phyloP scores from a whole-genome alignment of 1,139 yeast species.

The Suhomyces taliae region DNA sequence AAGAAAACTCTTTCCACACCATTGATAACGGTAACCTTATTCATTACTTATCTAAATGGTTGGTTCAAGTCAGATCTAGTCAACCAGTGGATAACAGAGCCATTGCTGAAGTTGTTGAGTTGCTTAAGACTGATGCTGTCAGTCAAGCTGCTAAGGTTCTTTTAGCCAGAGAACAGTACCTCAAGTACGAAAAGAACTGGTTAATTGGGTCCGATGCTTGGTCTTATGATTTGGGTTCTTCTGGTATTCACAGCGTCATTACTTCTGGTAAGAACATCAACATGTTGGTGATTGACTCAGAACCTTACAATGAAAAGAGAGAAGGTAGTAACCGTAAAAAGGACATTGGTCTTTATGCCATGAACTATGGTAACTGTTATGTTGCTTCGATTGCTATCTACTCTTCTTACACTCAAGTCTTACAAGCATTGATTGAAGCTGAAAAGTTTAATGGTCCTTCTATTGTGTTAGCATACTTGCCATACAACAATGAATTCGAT shows the following conservation, averaged over 20 bases:
- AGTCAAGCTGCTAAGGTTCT: slow-evolving; percentile 43
- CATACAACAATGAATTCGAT: slow-evolving; percentile 66
- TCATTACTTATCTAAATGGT: slow-evolving; percentile 69
- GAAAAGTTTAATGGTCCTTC: slow-evolving; percentile 88
- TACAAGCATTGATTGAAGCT: slow-evolving; percentile 89
- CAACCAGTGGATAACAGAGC: slow-evolving; percentile 25
- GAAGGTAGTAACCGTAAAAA: slow-evolving; percentile 64
- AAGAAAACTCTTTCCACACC: slow-evolving; percentile 48
- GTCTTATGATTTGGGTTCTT: slow-evolving; percentile 89
- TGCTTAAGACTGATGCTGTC: slow-evolving; percentile 43
- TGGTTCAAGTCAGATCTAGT: slow-evolving; percentile 43
- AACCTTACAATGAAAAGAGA: slow-evolving; percentile 53
- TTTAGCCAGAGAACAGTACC: slow-evolving; percentile 45
- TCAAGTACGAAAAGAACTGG: slow-evolving; percentile 65
- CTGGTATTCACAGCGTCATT: slow-evolving; percentile 86
- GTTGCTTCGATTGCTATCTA: slow-evolving; percentile 96
- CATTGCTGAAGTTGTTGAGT: slow-evolving; percentile 36
- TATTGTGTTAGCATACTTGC: slow-evolving; percentile 84
- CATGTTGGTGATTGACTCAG: slow-evolving; percentile 87
- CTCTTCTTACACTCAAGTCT: slow-evolving; percentile 88
- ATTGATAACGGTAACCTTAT: slow-evolving; percentile 50
- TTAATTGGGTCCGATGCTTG: slow-evolving; percentile 92
- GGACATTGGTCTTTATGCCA: slow-evolving; percentile 91
- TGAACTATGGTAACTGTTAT: slow-evolving; percentile 88
- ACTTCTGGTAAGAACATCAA: slow-evolving; percentile 77